These are phyloP conservation scores for Linum usitatissimum DNA, from an alignment of 345 rosid species.

Conservation along the genomic window DNA sequence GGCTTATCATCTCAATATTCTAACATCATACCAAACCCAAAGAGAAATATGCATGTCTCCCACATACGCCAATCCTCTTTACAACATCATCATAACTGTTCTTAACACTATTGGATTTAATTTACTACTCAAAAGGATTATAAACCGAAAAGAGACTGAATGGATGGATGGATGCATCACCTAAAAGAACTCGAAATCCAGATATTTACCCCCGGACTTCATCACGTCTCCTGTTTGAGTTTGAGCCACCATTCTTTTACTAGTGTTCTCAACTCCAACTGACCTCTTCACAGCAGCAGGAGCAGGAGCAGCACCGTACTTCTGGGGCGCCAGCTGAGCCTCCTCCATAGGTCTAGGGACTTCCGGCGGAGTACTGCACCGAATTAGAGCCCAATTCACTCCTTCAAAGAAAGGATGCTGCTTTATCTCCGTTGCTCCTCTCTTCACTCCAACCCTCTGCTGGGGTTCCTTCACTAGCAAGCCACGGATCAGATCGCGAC, in stretches of 20 bases:
- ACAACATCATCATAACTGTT: not conserved
- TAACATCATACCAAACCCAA: not conserved
- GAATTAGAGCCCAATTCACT: constrained; percentile 91
- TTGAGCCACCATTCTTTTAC: constrained; percentile 50
- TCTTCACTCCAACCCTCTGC: constrained; percentile 78
- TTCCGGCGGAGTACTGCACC: constrained; percentile 97
- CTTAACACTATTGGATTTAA: not conserved
- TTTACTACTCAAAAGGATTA: constrained; percentile 20
- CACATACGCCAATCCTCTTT: no score
- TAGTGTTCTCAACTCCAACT: constrained; percentile 56
- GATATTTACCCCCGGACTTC: constrained; percentile 80
- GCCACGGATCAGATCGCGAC: constrained; percentile 77
- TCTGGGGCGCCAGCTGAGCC: constrained; percentile 52
- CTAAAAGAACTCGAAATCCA: constrained; percentile 94
- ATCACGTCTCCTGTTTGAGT: constrained; percentile 7
- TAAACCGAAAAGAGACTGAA: constrained; percentile 12
- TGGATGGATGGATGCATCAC: no score
- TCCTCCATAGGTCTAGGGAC: constrained; percentile 76
- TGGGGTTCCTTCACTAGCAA: constrained; percentile 90
- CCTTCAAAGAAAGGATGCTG: constrained; percentile 96
- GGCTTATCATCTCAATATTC: not conserved
- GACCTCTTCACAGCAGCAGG: constrained; percentile 25
- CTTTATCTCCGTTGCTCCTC: constrained; percentile 97
- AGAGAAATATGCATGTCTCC: no score
- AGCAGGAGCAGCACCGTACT: constrained; percentile 24